Percentiles rank a stretch among this genome's conserved stretches.
phyloP scores from a whole-genome alignment of 2,329 filamentous ascomycete species.

The Tolypocladium ovalisporum region DNA sequence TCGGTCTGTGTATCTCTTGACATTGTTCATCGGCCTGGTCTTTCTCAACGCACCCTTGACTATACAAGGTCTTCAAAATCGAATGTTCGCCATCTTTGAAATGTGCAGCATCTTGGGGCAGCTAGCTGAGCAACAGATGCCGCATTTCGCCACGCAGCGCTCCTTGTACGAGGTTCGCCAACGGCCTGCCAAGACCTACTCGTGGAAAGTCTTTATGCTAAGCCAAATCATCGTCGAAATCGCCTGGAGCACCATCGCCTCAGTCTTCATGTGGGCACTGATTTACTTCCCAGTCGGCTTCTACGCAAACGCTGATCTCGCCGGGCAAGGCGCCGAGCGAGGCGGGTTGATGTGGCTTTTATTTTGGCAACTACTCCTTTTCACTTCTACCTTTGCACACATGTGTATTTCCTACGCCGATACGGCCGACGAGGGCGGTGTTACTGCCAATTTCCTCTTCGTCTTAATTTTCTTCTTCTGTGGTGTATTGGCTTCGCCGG shows the following conservation, averaged over 20 bases:
- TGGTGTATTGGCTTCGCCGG: slow-evolving; percentile 47
- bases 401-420: slow-evolving; percentile 54
- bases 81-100: slow-evolving; percentile 64
- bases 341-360: slow-evolving; percentile 59
- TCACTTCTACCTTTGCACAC: slow-evolving; percentile 56
- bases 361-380: slow-evolving; percentile 54
- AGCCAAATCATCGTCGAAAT: slow-evolving; percentile 5
- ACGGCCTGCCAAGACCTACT: not conserved
- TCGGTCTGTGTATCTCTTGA: not conserved
- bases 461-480: slow-evolving; percentile 56
- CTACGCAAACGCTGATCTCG: not conserved
- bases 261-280: not conserved
- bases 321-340: slow-evolving; percentile 28
- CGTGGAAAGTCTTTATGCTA: not conserved
- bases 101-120: slow-evolving; percentile 55
- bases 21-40: not conserved
- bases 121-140: not conserved
- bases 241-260: slow-evolving; percentile 12
- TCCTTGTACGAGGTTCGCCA: not conserved
- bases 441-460: slow-evolving; percentile 56
- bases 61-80: slow-evolving; percentile 57
- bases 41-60: slow-evolving; percentile 22
- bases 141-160: not conserved
- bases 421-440: slow-evolving; percentile 55
- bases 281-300: not conserved